Evolutionary conservation across 2,329 filamentous ascomycete species (phyloP), one percentile per base, ranked within the genome.

Genomic region (Tolypocladium tundrense): DNA sequence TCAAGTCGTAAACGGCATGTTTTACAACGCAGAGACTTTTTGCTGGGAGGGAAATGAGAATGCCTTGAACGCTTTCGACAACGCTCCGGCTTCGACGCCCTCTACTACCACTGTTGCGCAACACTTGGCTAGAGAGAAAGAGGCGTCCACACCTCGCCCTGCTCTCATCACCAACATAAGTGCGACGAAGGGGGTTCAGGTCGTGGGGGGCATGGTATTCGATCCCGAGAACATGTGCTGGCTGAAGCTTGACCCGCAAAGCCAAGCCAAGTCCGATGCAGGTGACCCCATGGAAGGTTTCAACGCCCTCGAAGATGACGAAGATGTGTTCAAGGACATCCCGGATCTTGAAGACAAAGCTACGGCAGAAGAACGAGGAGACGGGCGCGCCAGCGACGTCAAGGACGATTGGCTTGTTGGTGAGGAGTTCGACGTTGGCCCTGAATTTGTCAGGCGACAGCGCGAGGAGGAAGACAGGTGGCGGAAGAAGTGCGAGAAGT

Each of bases 41-140:
- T 83, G 86, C 54, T 99, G 94, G 94, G 94, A 99, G 77, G 94
- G 94, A 56, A 99, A 99, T 66, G 94, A 99, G 70, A 93, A 91
- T 65, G 88, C 82, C 40, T 77, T 96, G 56, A 82, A 83, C 62
- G 84, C 85, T 5, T 99, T 99, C 72, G 91, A 96, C n/a, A 41
- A 40, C 57, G 72, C 80, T 57, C 76, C 85, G 7, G 70, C 75
- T 8, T 77, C 82, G 1, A 81, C 82, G 2, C 81, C 83, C 2
- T 80, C 80, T 0, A 78, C 78, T 11, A 62, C 66, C 3, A 64
- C 69, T 21, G 60, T 61, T 5, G 60, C 63, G 7, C 69, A 77
- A 0, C 78, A 78, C 3, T 67, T 79, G 16, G 70, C 73, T 0
- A 78, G 80, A 19, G 83, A 86, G 55, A 84, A 79, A 65, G 84